Evolutionary conservation across 2,329 filamentous ascomycete genomes (phyloP), one percentile per base, ranked within the genome.

Genomic region (Zymoseptoria pseudotritici): DNA sequence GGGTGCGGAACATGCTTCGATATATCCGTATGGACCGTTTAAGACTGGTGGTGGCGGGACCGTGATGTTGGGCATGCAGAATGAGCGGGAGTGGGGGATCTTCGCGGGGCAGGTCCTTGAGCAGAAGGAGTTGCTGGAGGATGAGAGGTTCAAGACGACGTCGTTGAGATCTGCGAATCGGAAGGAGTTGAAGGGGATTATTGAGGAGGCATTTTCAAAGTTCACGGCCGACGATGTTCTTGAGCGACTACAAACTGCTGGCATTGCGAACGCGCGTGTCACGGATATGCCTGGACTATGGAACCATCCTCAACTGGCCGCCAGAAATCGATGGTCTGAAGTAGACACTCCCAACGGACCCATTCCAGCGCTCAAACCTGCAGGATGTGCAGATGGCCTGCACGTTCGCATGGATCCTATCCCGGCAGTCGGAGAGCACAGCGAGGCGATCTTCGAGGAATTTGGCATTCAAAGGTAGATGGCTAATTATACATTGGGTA

Each of bases 21-120:
- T 84, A 5, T 84, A 83, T 61, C 82, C 82, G 0, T 84, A 84
- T 54, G 82, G 82, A 0, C 81, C 81, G 0, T 84, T 84, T 53
- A 71, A 77, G 42, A 78, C 80, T 0, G 78, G 78, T 0, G 76
- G 77, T 9, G 77, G 76, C 0, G 66, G 65, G 2, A 76, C 77
- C 0, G 81, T 84, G 13, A 83, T 83, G 79, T 69, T 84, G 3
- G 82, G 81, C 0, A 76, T 84, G 21, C 82, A 85, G 65, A 84
- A 84, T 60, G 82, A 83, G 70, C 73, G 81, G 2, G 82, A 84
- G 65, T 83, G 81, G 81, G 70, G 65, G 1, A 80, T 72, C 5
- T 76, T 84, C 11, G 82, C 80, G 58, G 67, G 69, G 0, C 67
- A 75, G 2, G 80, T 84, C 1, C 70, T 84, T 3, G 73, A 70